These are phyloP conservation scores for Paraconiothyrium sp. DNA, from an alignment of 2,329 filamentous ascomycete species.

Conservation along the genomic window DNA sequence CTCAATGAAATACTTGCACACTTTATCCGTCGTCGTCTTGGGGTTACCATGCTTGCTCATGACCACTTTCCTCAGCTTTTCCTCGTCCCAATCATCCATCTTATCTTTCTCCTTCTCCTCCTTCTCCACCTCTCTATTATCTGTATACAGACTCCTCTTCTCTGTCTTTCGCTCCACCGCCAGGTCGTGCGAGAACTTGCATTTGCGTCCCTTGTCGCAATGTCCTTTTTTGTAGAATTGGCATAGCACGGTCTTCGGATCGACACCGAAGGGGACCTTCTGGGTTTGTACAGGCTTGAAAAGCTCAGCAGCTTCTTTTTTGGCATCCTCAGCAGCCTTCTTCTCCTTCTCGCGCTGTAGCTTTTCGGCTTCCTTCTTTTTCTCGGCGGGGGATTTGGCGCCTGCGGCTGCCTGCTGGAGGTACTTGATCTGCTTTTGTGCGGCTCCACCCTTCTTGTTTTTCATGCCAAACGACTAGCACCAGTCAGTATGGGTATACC, in stretches of 20 bases:
- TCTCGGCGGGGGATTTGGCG: constrained; percentile 85
- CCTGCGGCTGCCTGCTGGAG: constrained; percentile 72
- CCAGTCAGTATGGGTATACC: constrained; percentile 17
- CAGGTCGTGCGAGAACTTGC: constrained; percentile 96
- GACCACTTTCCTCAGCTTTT: constrained; percentile 90
- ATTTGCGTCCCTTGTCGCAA: constrained; percentile 93
- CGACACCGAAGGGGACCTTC: constrained; percentile 96
- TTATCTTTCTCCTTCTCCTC: constrained; percentile 88
- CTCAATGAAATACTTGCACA: constrained; percentile 98
- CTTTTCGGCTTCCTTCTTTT: constrained; percentile 76
- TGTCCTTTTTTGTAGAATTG: constrained; percentile 97
- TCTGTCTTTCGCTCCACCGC: constrained; percentile 89
- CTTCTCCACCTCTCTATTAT: constrained; percentile 76
- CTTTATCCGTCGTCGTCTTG: constrained; percentile 93
- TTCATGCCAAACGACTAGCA: constrained; percentile 95
- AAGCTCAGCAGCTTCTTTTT: constrained; percentile 79
- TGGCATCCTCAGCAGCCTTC: constrained; percentile 85
- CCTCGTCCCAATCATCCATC: constrained; percentile 97
- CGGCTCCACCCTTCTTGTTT: constrained; percentile 95
- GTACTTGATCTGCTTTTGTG: constrained; percentile 78
- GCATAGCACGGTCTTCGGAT: constrained; percentile 96
- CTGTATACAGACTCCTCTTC: constrained; percentile 91
- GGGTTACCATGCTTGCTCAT: constrained; percentile 98
- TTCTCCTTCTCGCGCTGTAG: constrained; percentile 82
- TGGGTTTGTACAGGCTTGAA: constrained; percentile 96